Percentiles rank a stretch among this genome's conserved stretches.
These are phyloP conservation scores for Diaporthe ampelina DNA, from an alignment of 2,329 filamentous ascomycete species.

Conservation along the genomic window DNA sequence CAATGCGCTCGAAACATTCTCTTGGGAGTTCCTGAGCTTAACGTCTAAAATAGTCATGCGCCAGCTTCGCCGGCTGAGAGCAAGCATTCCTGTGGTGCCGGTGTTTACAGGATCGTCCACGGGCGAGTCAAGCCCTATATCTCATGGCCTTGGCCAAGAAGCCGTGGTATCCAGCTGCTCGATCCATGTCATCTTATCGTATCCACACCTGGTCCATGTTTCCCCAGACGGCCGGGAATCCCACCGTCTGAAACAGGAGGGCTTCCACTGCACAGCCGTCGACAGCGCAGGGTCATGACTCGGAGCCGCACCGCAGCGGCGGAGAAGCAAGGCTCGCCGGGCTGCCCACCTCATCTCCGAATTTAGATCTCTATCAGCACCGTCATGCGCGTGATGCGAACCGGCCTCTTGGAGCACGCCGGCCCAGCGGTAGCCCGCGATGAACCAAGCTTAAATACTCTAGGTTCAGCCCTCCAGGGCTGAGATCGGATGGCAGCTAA, in stretches of 20 bases:
- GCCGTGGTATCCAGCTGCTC: constrained; percentile 22
- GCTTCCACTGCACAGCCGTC: constrained; percentile 29
- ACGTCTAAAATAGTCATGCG: constrained; percentile 18
- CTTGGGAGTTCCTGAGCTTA: constrained; percentile 31
- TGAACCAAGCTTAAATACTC: constrained; percentile 20
- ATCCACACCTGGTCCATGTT: constrained; percentile 24
- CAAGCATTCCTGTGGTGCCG: constrained; percentile 1
- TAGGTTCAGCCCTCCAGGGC: constrained; percentile 30
- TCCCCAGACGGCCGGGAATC: constrained; percentile 27
- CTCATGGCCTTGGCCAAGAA: constrained; percentile 4
- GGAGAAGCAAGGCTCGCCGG: constrained; percentile 20
- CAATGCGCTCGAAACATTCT: neutral
- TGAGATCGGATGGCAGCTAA: constrained; percentile 12
- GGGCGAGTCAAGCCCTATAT: constrained; percentile 21
- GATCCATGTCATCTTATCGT: constrained; percentile 33
- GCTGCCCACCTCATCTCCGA: constrained; percentile 27
- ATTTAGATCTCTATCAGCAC: constrained; percentile 12
- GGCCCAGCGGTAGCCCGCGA: neutral
- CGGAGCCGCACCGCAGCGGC: constrained; percentile 27
- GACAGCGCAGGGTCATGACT: constrained; percentile 22
- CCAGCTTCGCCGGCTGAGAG: neutral
- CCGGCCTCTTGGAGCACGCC: constrained; percentile 16
- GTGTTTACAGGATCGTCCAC: constrained; percentile 15
- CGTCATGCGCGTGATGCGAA: constrained; percentile 16
- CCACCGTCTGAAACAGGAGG: constrained; percentile 30